These are phyloP conservation scores for Ceratobasidium sp. DNA, from an alignment of 1,284 basidiomycete genomes.

Conservation along the genomic window DNA sequence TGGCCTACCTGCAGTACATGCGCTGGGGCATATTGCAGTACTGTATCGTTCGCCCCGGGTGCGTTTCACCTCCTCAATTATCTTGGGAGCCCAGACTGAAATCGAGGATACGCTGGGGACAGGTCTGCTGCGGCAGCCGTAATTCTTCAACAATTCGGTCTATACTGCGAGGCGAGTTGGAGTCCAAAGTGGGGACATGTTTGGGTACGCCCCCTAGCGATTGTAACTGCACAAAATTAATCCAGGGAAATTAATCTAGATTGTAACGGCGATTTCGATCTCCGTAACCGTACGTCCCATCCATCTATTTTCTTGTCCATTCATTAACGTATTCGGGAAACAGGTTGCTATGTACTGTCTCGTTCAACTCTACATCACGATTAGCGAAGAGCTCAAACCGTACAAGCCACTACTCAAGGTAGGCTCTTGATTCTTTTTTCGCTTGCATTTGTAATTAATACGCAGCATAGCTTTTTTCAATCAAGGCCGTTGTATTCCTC, in stretches of 20 bases:
- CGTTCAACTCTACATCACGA: constrained; percentile 75
- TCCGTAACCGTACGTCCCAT: constrained; percentile 65
- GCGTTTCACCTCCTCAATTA: constrained; percentile 49
- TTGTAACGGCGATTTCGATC: constrained; percentile 70
- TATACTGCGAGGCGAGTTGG: constrained; percentile 80
- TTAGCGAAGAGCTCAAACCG: constrained; percentile 66
- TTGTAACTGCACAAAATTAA: no score
- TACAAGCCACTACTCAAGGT: constrained; percentile 73
- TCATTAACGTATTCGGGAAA: neutral
- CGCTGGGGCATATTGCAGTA: constrained; percentile 87
- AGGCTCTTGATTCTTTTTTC: neutral
- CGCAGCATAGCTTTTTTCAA: constrained; percentile 62
- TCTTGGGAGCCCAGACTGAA: neutral
- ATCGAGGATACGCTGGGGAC: neutral
- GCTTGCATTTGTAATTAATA: neutral
- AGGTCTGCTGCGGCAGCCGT: constrained; percentile 57
- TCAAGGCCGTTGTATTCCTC: constrained; percentile 81
- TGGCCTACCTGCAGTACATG: constrained; percentile 80
- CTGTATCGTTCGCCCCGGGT: constrained; percentile 74
- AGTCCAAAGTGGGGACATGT: constrained; percentile 75
- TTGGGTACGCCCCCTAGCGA: constrained; percentile 66
- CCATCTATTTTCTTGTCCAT: neutral
- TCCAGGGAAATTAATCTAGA: constrained; percentile 55
- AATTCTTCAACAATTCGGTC: constrained; percentile 69
- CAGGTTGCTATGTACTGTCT: constrained; percentile 80